Conservation (phyloP, 495 filamentous ascomycete species). For the Neurospora sp. region DNA sequence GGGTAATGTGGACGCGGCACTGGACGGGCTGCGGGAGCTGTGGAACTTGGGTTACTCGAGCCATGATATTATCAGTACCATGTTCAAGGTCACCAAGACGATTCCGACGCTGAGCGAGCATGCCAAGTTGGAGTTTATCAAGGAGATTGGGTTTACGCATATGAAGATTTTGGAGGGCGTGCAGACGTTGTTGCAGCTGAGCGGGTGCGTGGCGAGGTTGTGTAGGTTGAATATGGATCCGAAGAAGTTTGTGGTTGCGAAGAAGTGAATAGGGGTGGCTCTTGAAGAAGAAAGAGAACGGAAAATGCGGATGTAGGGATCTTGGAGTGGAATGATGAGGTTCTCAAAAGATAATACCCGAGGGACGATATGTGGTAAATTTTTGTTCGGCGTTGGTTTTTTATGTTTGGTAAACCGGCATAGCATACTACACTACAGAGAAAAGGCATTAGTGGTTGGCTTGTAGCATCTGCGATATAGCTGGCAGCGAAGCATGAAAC, state of each 20-base stretch:
- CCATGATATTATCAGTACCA: slow-evolving; percentile 96
- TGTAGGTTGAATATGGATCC: slow-evolving; percentile 94
- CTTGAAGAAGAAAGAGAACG: background rate
- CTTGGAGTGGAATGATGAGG: background rate
- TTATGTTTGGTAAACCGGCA: background rate
- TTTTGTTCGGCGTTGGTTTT: background rate
- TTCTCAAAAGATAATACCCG: background rate
- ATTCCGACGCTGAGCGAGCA: slow-evolving; percentile 84
- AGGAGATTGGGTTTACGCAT: slow-evolving; percentile 97
- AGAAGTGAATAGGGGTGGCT: slow-evolving; percentile 12
- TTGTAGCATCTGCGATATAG: background rate
- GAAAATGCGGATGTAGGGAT: background rate
- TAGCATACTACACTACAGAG: background rate
- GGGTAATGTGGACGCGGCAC: slow-evolving; percentile 73
- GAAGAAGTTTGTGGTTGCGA: slow-evolving; percentile 58
- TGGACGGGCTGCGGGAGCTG: slow-evolving; percentile 81
- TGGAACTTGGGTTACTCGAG: slow-evolving; percentile 92
- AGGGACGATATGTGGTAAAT: background rate
- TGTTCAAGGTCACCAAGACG: slow-evolving; percentile 98
- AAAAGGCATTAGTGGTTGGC: background rate
- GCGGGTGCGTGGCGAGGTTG: slow-evolving; percentile 79
- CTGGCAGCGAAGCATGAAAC: background rate
- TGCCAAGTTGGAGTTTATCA: slow-evolving; percentile 89
- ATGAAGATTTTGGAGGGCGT: slow-evolving; percentile 98
- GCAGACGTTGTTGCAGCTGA: slow-evolving; percentile 86